Evolutionary conservation across 2,329 filamentous ascomycete species (phyloP), one percentile per base, ranked within the genome.

Genomic region (Tympanopsis confertula): DNA sequence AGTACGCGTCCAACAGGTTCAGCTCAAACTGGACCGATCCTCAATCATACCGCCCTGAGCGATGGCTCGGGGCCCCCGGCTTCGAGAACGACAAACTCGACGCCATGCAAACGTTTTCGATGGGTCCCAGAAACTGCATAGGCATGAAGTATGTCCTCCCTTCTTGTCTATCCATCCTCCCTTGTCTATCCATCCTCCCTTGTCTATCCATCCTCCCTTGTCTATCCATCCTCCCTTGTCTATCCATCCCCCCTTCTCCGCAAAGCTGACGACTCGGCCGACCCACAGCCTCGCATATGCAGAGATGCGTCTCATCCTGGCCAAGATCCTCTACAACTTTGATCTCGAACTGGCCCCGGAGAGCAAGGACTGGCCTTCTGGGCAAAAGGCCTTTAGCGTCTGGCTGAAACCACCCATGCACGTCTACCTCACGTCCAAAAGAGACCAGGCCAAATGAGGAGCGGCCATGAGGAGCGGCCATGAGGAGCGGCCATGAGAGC

Each of bases 241-340:
- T n/a, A n/a, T n/a, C n/a, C n/a, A n/a, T n/a, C n/a, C n/a, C n/a
- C n/a, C n/a, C n/a, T n/a, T n/a, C n/a, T n/a, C n/a, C n/a, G n/a
- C n/a, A n/a, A n/a, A n/a, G n/a, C n/a, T n/a, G n/a, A n/a, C n/a
- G n/a, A n/a, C n/a, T n/a, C n/a, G n/a, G n/a, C n/a, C n/a, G n/a
- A n/a, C n/a, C n/a, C n/a, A n/a, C 15, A 33, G 30, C 14, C 30
- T 33, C 12, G 30, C 30, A 33, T 13, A 10, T 33, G 30, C 30
- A 17, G 30, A 33, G 15, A 33, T 33, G 30, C 30, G 30, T 13
- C 30, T 33, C 30, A 33, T 33, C 30, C 30, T 33, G 15, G 30
- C 14, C 14, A 33, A 33, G 30, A 5, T 33, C 7, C 17, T 33
- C 10, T 33, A 15, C 10, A 10, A 33, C 17, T 33, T 33, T 17